Percentiles rank a stretch among this genome's conserved stretches.
Evolutionary conservation across 805 yeast genomes (phyloP).

Genomic region (Clavispora asparagi): DNA sequence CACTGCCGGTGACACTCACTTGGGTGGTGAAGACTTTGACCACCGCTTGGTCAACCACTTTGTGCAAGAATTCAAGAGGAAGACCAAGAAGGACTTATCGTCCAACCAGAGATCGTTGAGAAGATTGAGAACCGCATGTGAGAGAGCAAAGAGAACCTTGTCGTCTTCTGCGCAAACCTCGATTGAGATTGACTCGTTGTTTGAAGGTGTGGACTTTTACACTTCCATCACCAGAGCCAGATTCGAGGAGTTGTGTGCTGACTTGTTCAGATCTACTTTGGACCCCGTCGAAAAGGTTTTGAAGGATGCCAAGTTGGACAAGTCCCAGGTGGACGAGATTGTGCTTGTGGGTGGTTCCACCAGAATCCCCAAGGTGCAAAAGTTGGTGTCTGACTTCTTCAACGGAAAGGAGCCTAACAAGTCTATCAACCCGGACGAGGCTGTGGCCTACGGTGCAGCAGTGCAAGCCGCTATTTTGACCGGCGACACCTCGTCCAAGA

Average conservation of each 20-base stretch:
- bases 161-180: conserved; percentile 95
- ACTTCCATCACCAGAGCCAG: conserved; percentile 95
- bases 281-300: conserved; percentile 95
- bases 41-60: conserved; percentile 93
- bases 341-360: conserved; percentile 98
- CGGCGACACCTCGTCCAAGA: conserved; percentile 94
- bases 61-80: conserved; percentile 94
- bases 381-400: conserved; percentile 92
- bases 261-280: conserved; percentile 86
- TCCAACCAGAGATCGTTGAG: conserved; percentile 95
- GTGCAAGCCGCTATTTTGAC: conserved; percentile 96
- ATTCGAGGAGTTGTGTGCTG: conserved; percentile 94
- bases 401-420: conserved; percentile 96
- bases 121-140: conserved; percentile 98
- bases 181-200: conserved; percentile 89
- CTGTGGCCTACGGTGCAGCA: conserved; percentile 99
- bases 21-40: conserved; percentile 98
- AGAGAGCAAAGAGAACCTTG: conserved; percentile 98
- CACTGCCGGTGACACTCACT: conserved; percentile 64
- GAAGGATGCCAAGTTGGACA: conserved; percentile 85
- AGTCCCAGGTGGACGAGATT: conserved; percentile 85
- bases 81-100: conserved; percentile 92
- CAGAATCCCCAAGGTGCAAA: conserved; percentile 96
- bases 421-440: conserved; percentile 97
- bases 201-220: conserved; percentile 94